Evolutionary conservation across 2,329 filamentous ascomycete genomes (phyloP), one percentile per base, ranked within the genome.

Genomic region (Phialocephala subalpina): DNA sequence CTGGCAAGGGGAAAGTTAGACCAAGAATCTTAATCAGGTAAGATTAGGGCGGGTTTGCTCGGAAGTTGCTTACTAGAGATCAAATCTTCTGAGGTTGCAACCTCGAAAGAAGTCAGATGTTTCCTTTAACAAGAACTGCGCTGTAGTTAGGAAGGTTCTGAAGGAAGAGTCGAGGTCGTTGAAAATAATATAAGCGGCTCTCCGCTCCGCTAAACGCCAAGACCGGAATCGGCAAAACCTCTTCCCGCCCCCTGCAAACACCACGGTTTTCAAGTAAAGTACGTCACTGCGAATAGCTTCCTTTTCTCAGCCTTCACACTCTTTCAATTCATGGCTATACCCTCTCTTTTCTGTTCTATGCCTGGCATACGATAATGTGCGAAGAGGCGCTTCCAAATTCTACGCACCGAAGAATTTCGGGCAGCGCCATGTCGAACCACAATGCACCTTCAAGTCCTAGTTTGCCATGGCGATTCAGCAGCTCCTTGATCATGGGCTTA

Each of bases 401-500:
- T 9, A 33, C 29, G 29, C 29, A 33, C 29, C 29, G 29, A 33
- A 33, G 29, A 9, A 33, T 4, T 33, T 9, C 29, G 29, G 29
- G 29, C 29, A 33, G 29, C 68, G 67, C 63, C 60, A 69, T 72
- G 70, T 70, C 62, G 38, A 65, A 35, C 53, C 58, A 62, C 56
- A 65, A 63, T 20, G 57, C 67, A 49, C 64, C 66, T n/a, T 45
- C 64, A 22, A 67, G 53, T 59, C 74, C 72, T 8, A 73, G 70
- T 60, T 79, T 90, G 65, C 81, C 88, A 79, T 94, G 92, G 91
- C 90, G 92, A 69, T 80, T 89, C 63, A 86, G 86, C 40, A 97
- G 94, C n/a, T 84, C 89, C 60, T 81, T 89, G 68, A 86, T 92
- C 42, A 93, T 97, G 85, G 90, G 91, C 73, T 78, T 90, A 12